Evolutionary conservation across 192 early-diverging fungal genomes (phyloP).

Genomic region (Entomortierella parvispora): DNA sequence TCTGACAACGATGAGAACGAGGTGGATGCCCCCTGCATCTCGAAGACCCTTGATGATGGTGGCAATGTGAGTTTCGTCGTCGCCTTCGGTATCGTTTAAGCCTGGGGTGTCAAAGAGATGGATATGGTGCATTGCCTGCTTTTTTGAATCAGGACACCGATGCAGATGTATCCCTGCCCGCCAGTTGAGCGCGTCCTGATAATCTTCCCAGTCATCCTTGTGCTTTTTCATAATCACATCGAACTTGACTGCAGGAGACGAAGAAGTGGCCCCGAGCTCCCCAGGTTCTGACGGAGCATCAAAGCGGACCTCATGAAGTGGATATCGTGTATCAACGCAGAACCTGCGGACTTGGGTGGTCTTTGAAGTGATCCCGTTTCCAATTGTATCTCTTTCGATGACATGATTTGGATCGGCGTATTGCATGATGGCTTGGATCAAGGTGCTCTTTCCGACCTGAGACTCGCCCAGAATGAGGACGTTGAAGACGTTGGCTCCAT

Average conservation of each 20-base stretch:
- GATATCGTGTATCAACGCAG: background rate
- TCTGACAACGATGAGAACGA: slow-evolving; percentile 6
- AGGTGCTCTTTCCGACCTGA: slow-evolving; percentile 14
- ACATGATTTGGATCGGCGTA: background rate
- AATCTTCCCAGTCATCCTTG: background rate
- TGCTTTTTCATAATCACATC: background rate
- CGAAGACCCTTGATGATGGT: background rate
- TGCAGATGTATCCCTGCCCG: background rate
- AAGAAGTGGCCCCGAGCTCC: too few relatives aligned
- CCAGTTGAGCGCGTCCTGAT: background rate
- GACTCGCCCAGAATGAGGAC: slow-evolving; percentile 21
- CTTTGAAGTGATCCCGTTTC: slow-evolving; percentile 2
- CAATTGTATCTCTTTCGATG: slow-evolving; percentile 4
- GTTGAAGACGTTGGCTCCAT: slow-evolving; percentile 5
- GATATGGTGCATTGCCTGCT: background rate
- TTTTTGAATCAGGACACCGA: background rate
- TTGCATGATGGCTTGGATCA: slow-evolving; percentile 5
- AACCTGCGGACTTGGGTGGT: background rate
- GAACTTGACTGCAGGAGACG: background rate
- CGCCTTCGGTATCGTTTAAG: background rate
- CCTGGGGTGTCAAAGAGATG: slow-evolving; percentile 8
- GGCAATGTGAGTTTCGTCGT: background rate
- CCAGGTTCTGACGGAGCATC: background rate
- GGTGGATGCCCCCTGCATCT: background rate
- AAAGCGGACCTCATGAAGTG: background rate